Conservation (phyloP, 2,329 filamentous ascomycete species). For the Mariannaea sp. region DNA sequence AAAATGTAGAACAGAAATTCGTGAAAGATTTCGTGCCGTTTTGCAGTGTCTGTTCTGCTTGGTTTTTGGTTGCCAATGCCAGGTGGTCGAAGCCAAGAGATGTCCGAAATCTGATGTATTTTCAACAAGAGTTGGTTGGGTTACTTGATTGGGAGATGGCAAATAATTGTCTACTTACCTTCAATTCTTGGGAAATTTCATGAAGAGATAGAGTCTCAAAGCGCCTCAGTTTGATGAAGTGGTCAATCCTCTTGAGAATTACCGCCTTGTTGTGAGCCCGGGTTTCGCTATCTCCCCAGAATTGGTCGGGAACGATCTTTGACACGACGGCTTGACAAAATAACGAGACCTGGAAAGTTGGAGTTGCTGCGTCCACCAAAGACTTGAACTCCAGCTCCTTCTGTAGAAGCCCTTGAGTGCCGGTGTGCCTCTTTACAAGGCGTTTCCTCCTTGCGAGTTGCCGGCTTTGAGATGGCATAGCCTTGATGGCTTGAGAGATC, state of each 20-base stretch:
- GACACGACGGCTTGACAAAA: conserved; percentile 81
- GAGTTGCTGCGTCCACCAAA: conserved; percentile 71
- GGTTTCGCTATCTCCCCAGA: conserved; percentile 69
- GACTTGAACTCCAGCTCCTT: conserved; percentile 38
- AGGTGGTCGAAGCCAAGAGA: conserved; percentile 74
- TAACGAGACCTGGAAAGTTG: conserved; percentile 72
- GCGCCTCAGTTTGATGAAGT: conserved; percentile 75
- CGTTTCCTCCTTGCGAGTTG: conserved; percentile 16
- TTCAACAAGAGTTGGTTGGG: not conserved
- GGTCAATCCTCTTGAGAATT: conserved; percentile 72
- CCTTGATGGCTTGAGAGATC: not conserved
- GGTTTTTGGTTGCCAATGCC: conserved; percentile 57
- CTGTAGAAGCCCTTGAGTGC: conserved; percentile 12
- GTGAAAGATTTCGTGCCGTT: conserved; percentile 76
- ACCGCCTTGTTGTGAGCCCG: conserved; percentile 63
- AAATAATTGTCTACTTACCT: conserved; percentile 58
- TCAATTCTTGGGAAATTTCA: conserved; percentile 74
- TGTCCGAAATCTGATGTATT: conserved; percentile 60
- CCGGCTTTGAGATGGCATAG: conserved; percentile 22
- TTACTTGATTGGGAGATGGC: not conserved
- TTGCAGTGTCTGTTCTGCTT: conserved; percentile 72
- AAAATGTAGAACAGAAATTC: conserved; percentile 94
- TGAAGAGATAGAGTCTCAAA: conserved; percentile 84
- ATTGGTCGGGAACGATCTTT: conserved; percentile 72
- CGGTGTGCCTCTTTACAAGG: conserved; percentile 5